Base-by-base conservation (phyloP, 768 basidiomycete species). In the Austroboletus eburneus region DNA sequence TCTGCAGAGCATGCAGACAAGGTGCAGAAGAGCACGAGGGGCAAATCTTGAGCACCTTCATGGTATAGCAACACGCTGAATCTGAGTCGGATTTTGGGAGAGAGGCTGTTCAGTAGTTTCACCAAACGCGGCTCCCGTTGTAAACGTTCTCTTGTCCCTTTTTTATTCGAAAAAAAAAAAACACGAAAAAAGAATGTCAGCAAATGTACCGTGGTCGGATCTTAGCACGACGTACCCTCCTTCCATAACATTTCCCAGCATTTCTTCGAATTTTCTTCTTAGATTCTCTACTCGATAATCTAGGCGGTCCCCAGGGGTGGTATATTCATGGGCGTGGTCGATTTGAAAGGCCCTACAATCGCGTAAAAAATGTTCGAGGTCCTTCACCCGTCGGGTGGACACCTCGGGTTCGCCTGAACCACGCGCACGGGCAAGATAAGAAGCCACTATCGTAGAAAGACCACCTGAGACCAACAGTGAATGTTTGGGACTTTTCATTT, bases 391-490 rank as follows among this genome's bases (percentile, higher is more conserved):
- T 3, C 68, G 59, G 23, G 72, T 69, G 1, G 83, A 84, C 17
- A 74, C 42, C 50, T 87, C 83, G 2, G 87, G 87, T 54, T 88
- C 86, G 27, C 77, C 77, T 0, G 83, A 80, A 10, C 85, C 83
- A 21, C 85, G 78, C 21, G 77, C 73, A 12, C 81, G 78, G 3
- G 86, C 87, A 20, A 89, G 72, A 62, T 83, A 88, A 2, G 85
- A 82, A 16, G 86, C 85, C 13, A 82, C 74, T n/a, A 87, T 17
- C 0, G 86, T 89, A 4, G 85, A 63, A 10, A 83, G 46, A n/a
- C 80, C 85, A 25, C 87, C 83, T 80, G 16, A 0, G 40, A 17
- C n/a, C 6, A 33, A 24, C 8, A 34, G 27, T 34, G 12, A 16
- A 14, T 34, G 16, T 5, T 30, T n/a, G 27, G 20, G 9, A 27